Conservation (phyloP, 1,284 basidiomycete species). For the Moniliophthora roreri region DNA sequence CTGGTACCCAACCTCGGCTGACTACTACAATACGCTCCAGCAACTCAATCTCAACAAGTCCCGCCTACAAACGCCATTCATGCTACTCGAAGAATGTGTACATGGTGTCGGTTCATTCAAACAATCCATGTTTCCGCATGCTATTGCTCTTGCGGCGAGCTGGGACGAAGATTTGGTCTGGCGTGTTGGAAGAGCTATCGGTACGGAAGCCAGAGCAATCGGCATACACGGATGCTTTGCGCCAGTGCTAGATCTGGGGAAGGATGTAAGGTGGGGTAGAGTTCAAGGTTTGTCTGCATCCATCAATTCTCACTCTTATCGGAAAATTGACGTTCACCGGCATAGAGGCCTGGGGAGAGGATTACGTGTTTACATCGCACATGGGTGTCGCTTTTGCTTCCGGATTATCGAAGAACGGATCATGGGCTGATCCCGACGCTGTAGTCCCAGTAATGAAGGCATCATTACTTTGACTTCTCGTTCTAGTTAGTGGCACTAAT, state of each 20-base stretch:
- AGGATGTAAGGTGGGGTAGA: slow-evolving; percentile 29
- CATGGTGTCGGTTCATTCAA: slow-evolving; percentile 30
- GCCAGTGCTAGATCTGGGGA: slow-evolving; percentile 29
- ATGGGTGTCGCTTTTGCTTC: slow-evolving; percentile 28
- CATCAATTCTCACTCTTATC: not conserved
- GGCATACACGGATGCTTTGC: slow-evolving; percentile 30
- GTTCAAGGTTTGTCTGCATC: slow-evolving; percentile 25
- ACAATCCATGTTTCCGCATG: slow-evolving; percentile 28
- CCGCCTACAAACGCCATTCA: slow-evolving; percentile 25
- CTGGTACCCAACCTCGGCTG: slow-evolving; percentile 24
- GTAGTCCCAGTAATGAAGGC: slow-evolving; percentile 29
- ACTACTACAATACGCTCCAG: slow-evolving; percentile 27
- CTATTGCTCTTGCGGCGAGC: slow-evolving; percentile 24
- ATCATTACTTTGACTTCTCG: not conserved
- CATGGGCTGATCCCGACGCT: slow-evolving; percentile 26
- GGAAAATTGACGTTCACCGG: not conserved
- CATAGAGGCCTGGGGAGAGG: slow-evolving; percentile 27
- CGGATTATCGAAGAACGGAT: slow-evolving; percentile 27
- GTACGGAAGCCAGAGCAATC: slow-evolving; percentile 27
- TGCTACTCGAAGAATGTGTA: slow-evolving; percentile 27
- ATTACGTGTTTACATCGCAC: slow-evolving; percentile 25
- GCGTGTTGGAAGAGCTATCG: slow-evolving; percentile 26
- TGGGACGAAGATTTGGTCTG: slow-evolving; percentile 26
- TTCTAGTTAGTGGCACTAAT: not conserved
- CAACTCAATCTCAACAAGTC: slow-evolving; percentile 23